Base-by-base conservation (phyloP, 441 rosid species). In the Francoa sonchifolia region DNA sequence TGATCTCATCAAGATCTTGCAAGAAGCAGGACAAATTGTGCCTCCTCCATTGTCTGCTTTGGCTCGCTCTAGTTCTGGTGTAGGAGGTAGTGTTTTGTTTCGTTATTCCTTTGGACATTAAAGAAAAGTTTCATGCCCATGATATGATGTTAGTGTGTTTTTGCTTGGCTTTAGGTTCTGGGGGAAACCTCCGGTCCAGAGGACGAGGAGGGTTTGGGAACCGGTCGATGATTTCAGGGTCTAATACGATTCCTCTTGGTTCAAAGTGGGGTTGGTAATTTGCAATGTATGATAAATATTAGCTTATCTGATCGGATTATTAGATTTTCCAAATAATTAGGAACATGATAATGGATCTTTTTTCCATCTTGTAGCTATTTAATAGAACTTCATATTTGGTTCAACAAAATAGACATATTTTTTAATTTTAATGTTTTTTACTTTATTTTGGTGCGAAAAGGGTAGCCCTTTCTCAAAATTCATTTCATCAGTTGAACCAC, bases 1-100 rank as follows among this genome's bases (percentile, higher is more conserved):
- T 66, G 83, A 83, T 38, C 94, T 90, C 14, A 59, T 80, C 18
- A 86, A 83, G 73, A 74, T 90, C 41, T 69, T 90, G 50, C 78
- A 71, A 68, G 99, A 90, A 59, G 95, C 96, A 10, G 60, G 99
- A 51, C 94, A 90, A 69, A 52, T 68, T 48, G 82, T 86, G 38
- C 67, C 74, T 50, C 86, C 86, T 1, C 44, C 72, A 16, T 67
- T 90, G 34, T 78, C 93, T 41, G 61, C 75, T 6, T n/a, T 90
- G 66, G 74, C 71, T 8, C 62, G 80, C 9, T 67, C 88, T 8
- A 62, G 63, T 44, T 39, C 69, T 34, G 58, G 66, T 44, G 48
- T 34, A 18, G 78, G 82, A 61, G 92, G 95, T 79, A 57, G 46
- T 30, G 4, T n/a, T 28, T 42, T 14, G 2, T 17, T 19, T 33